phyloP scores from a whole-genome alignment of 2,329 filamentous ascomycete genomes.

The Pseudogymnoascus verrucosus region DNA sequence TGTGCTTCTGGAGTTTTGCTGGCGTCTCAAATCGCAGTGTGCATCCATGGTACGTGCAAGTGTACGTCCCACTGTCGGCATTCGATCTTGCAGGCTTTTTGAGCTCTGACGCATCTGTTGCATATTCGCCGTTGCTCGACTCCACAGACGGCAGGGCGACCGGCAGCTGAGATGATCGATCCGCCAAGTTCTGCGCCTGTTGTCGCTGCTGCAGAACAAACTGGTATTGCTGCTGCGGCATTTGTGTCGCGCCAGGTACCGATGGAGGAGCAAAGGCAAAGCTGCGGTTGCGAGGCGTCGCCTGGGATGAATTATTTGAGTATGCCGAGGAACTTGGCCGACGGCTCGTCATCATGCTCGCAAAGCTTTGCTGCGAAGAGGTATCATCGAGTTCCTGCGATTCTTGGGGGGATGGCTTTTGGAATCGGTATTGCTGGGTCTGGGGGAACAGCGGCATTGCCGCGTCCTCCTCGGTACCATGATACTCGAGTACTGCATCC shows the following conservation, averaged over 20 bases:
- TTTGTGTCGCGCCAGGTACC: conserved; percentile 21
- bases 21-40: conserved; percentile 82
- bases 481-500: conserved; percentile 80
- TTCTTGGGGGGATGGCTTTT: conserved; percentile 20
- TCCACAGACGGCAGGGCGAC: conserved; percentile 33
- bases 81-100: conserved; percentile 52
- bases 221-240: conserved; percentile 26
- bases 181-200: conserved; percentile 21
- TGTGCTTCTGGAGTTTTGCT: conserved; percentile 83
- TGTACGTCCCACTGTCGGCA: conserved; percentile 83
- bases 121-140: conserved; percentile 31
- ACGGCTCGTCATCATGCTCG: conserved; percentile 34
- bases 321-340: conserved; percentile 30
- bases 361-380: conserved; percentile 34
- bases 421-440: conserved; percentile 32
- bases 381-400: conserved; percentile 29
- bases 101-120: conserved; percentile 21
- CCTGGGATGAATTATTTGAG: conserved; percentile 25
- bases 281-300: conserved; percentile 21
- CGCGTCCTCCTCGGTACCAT: conserved; percentile 62
- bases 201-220: conserved; percentile 23
- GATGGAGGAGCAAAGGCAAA: conserved; percentile 41
- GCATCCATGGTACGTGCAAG: conserved; percentile 92
- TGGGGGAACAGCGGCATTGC: conserved; percentile 68
- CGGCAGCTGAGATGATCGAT: conserved; percentile 23